Evolutionary conservation across 208 protist genomes (phyloP).

Genomic region (Plasmodiophora brassicae): DNA sequence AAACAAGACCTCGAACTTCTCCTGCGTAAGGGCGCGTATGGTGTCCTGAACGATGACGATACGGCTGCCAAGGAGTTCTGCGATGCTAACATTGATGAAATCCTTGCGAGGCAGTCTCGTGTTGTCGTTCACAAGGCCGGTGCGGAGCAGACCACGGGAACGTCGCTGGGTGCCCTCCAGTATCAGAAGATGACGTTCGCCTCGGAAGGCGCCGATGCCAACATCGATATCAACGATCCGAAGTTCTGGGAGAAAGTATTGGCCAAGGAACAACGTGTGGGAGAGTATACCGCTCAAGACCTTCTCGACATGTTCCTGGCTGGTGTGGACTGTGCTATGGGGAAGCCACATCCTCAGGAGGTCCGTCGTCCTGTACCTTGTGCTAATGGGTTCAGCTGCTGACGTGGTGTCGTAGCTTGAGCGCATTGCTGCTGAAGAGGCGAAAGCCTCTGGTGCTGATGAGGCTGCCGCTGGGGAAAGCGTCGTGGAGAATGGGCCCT

Average conservation of each 20-base stretch:
- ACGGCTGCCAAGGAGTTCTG: constrained; percentile 41
- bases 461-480: neutral
- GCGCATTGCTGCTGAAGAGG: neutral
- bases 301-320: neutral
- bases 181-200: constrained; percentile 34
- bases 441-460: neutral
- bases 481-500: too few species aligned
- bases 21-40: constrained; percentile 32
- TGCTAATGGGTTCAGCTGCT: neutral
- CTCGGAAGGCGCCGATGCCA: neutral
- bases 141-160: neutral
- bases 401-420: neutral
- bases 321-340: neutral
- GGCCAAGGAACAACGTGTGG: neutral
- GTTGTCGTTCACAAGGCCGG: constrained; percentile 12
- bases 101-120: constrained; percentile 19
- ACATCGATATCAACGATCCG: constrained; percentile 37
- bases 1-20: neutral
- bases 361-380: neutral
- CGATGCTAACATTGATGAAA: constrained; percentile 43
- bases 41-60: constrained; percentile 44
- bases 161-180: neutral
- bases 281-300: constrained; percentile 1
- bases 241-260: constrained; percentile 34
- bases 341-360: constrained; percentile 26